These are phyloP conservation scores for Aspergillus fructus DNA, from an alignment of 2,329 filamentous ascomycete species.

Conservation along the genomic window DNA sequence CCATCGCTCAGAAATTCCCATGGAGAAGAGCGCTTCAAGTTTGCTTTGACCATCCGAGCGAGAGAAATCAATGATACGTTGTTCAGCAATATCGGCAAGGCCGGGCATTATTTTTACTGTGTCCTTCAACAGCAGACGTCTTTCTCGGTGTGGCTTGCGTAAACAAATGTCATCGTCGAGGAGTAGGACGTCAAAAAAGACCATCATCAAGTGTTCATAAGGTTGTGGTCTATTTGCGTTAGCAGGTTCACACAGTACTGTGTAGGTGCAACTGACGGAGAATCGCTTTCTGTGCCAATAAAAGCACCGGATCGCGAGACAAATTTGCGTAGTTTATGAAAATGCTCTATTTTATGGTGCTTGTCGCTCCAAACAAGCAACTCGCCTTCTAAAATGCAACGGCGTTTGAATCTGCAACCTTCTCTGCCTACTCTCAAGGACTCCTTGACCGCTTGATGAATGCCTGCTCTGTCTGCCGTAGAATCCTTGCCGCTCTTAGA, in stretches of 20 bases:
- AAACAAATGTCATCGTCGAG: constrained; percentile 56
- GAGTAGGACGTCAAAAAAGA: constrained; percentile 61
- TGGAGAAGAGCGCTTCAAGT: constrained; percentile 65
- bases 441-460: constrained; percentile 64
- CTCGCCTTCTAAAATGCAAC: constrained; percentile 82
- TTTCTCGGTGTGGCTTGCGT: constrained; percentile 42
- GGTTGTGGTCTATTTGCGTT: constrained; percentile 42
- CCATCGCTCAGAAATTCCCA: constrained; percentile 62
- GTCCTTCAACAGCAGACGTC: constrained; percentile 55
- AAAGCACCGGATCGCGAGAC: constrained; percentile 70
- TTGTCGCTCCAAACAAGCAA: constrained; percentile 73
- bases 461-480: constrained; percentile 63
- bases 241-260: constrained; percentile 5
- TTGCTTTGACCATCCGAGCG: constrained; percentile 50
- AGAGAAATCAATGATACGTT: constrained; percentile 67
- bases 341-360: constrained; percentile 66
- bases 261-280: constrained; percentile 52
- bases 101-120: constrained; percentile 59
- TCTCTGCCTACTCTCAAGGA: constrained; percentile 62
- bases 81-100: constrained; percentile 64
- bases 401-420: constrained; percentile 59
- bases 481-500: constrained; percentile 92
- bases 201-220: constrained; percentile 60
- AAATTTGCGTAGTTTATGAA: constrained; percentile 80
- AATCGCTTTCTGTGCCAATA: constrained; percentile 68